A percentile compares a stretch with the other conserved stretches of the same genome.
Conservation (phyloP, 116 monocot species). For the Papilionanthe hybrid region DNA sequence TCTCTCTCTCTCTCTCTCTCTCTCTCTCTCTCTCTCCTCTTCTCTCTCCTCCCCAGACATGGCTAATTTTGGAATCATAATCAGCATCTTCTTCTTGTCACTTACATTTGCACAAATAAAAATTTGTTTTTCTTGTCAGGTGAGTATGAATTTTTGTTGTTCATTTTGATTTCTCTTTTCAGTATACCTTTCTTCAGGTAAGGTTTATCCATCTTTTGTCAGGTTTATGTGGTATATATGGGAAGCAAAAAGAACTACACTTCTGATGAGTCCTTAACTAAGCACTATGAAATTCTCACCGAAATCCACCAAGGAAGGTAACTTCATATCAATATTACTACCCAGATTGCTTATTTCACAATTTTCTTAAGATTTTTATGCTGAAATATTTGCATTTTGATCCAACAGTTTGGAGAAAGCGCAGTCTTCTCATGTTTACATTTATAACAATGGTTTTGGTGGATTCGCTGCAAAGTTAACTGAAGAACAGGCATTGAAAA, state of each 20-base stretch:
- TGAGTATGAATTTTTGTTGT: slow-evolving; percentile 3
- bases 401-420: slow-evolving; percentile 50
- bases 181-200: background rate
- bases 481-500: slow-evolving; percentile 50
- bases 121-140: slow-evolving; percentile 33
- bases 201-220: background rate
- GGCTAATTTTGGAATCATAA: background rate
- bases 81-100: slow-evolving; percentile 2
- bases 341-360: background rate
- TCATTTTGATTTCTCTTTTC: background rate
- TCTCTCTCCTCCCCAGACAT: slow-evolving; percentile 2
- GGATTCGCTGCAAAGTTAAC: slow-evolving; percentile 88
- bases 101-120: slow-evolving; percentile 12
- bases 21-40: slow-evolving; percentile 11
- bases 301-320: slow-evolving; percentile 79
- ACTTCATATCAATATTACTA: background rate
- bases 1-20: slow-evolving; percentile 8
- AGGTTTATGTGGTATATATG: slow-evolving; percentile 73
- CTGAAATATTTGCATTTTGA: background rate
- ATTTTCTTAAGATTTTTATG: too few species aligned
- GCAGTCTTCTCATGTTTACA: slow-evolving; percentile 66
- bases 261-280: slow-evolving; percentile 36
- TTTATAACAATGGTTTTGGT: slow-evolving; percentile 58
- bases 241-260: slow-evolving; percentile 33
- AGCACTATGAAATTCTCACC: slow-evolving; percentile 58